phyloP scores from a whole-genome alignment of 306 rosid genomes.

The Vicia faba region DNA sequence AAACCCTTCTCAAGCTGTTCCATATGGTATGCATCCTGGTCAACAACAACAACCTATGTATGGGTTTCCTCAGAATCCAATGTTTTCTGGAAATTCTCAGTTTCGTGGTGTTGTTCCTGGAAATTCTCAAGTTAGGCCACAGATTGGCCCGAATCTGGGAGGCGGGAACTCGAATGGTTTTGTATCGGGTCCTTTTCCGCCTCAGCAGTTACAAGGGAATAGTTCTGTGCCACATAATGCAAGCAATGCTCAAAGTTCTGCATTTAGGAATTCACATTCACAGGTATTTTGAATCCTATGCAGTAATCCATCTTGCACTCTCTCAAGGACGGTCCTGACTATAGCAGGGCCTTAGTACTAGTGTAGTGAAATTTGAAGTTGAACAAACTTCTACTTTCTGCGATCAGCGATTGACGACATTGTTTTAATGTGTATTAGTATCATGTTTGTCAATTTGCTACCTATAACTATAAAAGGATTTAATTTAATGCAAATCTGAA shows the following conservation, averaged over 20 bases:
- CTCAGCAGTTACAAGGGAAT: conserved; percentile 60
- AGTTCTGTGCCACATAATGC: conserved; percentile 37
- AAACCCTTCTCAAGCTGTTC: conserved; percentile 57
- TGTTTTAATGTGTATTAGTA: neutral
- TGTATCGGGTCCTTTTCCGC: conserved; percentile 38
- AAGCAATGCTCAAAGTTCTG: conserved; percentile 47
- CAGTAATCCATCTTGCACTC: too few species aligned
- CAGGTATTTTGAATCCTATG: conserved; percentile 50
- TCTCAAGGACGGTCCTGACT: neutral
- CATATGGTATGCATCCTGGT: conserved; percentile 43
- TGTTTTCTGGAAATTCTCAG: conserved; percentile 43
- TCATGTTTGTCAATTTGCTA: conserved; percentile 1
- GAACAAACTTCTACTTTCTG: neutral
- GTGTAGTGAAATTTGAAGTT: neutral
- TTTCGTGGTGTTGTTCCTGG: conserved; percentile 44
- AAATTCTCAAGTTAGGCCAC: conserved; percentile 52
- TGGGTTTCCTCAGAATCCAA: conserved; percentile 58
- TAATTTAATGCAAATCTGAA: conserved; percentile 19
- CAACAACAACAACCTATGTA: conserved; percentile 38
- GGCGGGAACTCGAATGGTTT: conserved; percentile 43
- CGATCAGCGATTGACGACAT: neutral
- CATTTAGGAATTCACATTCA: conserved; percentile 46
- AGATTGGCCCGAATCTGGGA: conserved; percentile 47
- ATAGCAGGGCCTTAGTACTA: neutral
- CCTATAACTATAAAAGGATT: conserved; percentile 16